phyloP scores from a whole-genome alignment of 306 rosid genomes.

The Rubus idaeus region DNA sequence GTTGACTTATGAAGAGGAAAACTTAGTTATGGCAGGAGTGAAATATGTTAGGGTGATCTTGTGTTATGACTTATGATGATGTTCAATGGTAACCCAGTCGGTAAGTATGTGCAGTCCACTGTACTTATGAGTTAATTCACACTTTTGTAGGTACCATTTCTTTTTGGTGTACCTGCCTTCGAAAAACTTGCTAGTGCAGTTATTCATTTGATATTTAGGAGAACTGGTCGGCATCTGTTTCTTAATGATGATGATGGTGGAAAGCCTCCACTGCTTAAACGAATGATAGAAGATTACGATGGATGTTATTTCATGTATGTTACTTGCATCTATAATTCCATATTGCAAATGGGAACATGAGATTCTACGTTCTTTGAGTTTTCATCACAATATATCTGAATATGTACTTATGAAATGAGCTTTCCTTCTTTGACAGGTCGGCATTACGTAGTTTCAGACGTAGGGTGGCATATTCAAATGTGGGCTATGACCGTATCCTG shows the following conservation, averaged over 20 bases:
- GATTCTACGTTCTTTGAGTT: conserved; percentile 17
- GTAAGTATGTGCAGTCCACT: background rate
- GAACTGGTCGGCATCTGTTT: conserved; percentile 98
- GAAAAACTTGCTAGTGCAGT: conserved; percentile 74
- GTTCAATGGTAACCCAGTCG: background rate
- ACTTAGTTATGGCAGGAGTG: conserved; percentile 2
- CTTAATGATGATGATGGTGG: conserved; percentile 77
- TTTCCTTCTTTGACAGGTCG: conserved; percentile 61
- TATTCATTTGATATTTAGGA: conserved; percentile 88
- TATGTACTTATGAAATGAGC: conserved; percentile 1
- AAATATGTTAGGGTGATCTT: background rate
- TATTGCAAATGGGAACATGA: conserved; percentile 3
- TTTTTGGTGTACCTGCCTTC: conserved; percentile 82
- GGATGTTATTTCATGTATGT: conserved; percentile 78
- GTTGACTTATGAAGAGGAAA: background rate
- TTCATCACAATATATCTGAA: background rate
- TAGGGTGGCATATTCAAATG: conserved; percentile 82
- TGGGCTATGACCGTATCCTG: conserved; percentile 88
- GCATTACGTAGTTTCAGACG: conserved; percentile 76
- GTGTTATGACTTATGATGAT: conserved; percentile 10
- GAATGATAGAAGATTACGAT: conserved; percentile 74
- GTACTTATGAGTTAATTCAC: background rate
- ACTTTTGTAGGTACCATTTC: conserved; percentile 84
- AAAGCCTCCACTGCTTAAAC: conserved; percentile 86
- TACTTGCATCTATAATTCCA: conserved; percentile 22